Evolutionary conservation across 2,329 filamentous ascomycete species (phyloP).

Genomic region (Exophiala lecanii-corni): DNA sequence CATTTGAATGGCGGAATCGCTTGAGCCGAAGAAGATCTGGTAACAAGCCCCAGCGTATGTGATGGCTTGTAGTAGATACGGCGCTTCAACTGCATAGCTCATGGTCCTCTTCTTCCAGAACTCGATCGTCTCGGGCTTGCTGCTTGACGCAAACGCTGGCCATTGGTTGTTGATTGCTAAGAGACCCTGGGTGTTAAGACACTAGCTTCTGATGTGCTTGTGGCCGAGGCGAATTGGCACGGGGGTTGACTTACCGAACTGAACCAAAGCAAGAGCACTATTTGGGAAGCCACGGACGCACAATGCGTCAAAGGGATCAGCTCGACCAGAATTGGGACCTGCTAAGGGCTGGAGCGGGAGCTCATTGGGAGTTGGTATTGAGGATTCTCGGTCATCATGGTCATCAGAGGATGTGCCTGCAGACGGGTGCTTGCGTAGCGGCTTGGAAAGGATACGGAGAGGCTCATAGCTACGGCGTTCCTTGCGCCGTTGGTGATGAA

Average conservation of each 20-base stretch:
- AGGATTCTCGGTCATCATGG: background rate
- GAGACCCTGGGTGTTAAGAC: no score
- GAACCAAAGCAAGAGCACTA: slow-evolving; percentile 6
- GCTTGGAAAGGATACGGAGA: background rate
- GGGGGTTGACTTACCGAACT: slow-evolving; percentile 7
- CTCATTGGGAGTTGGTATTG: background rate
- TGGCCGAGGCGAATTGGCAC: background rate
- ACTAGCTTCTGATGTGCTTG: background rate
- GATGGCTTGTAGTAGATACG: slow-evolving; percentile 12
- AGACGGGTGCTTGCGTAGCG: background rate
- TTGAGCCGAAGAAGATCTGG: slow-evolving; percentile 11
- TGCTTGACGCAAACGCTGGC: slow-evolving; percentile 12
- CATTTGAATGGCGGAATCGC: slow-evolving; percentile 2
- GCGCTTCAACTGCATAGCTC: slow-evolving; percentile 4
- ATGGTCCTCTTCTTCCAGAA: slow-evolving; percentile 8
- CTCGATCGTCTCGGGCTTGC: slow-evolving; percentile 9
- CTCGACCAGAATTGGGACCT: slow-evolving; percentile 3
- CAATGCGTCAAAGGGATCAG: slow-evolving; percentile 12
- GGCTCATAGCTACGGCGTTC: background rate
- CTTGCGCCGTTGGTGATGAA: slow-evolving; percentile 6
- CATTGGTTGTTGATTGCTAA: slow-evolving; percentile 15
- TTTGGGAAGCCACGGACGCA: slow-evolving; percentile 3
- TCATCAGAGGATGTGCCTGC: background rate
- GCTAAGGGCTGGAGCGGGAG: background rate
- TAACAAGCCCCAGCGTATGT: slow-evolving; percentile 14